Conservation (phyloP, 23 red algal species). For the Gracilariopsis chorda region DNA sequence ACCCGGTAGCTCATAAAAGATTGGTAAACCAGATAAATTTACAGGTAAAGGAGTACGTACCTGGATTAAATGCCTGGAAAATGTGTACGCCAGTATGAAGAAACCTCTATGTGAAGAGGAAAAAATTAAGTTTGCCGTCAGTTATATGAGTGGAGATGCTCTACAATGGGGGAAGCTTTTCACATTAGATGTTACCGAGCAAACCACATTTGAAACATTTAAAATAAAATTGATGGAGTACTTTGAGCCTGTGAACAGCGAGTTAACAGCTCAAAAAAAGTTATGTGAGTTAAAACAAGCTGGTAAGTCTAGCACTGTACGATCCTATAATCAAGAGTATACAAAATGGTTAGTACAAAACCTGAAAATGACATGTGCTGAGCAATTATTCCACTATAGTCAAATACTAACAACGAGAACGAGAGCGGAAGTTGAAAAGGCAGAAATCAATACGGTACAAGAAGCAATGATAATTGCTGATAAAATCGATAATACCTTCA, state of each 20-base stretch:
- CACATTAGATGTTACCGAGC: too few species aligned
- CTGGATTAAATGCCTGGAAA: too few species aligned
- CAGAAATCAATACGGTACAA: not conserved
- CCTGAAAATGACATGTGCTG: not conserved
- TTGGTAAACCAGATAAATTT: too few species aligned
- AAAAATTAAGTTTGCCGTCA: too few species aligned
- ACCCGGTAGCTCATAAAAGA: too few species aligned
- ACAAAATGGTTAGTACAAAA: not conserved
- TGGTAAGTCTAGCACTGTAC: not conserved
- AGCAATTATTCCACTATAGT: conserved; percentile 1
- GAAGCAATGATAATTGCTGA: conserved; percentile 28
- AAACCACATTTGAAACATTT: not conserved
- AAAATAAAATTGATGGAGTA: not conserved
- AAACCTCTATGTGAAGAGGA: too few species aligned
- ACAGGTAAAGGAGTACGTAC: too few species aligned
- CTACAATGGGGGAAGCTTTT: too few species aligned
- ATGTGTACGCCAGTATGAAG: too few species aligned
- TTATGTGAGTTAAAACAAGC: not conserved
- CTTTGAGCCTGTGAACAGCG: not conserved
- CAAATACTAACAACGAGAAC: not conserved
- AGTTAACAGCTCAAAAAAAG: not conserved
- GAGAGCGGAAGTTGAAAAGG: not conserved
- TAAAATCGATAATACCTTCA: not conserved
- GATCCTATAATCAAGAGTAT: not conserved
- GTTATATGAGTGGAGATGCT: too few species aligned